A percentile compares a stretch with the other conserved stretches of the same genome.
Evolutionary conservation across 2,329 filamentous ascomycete genomes (phyloP).

Genomic region (Tolypocladium paradoxum): DNA sequence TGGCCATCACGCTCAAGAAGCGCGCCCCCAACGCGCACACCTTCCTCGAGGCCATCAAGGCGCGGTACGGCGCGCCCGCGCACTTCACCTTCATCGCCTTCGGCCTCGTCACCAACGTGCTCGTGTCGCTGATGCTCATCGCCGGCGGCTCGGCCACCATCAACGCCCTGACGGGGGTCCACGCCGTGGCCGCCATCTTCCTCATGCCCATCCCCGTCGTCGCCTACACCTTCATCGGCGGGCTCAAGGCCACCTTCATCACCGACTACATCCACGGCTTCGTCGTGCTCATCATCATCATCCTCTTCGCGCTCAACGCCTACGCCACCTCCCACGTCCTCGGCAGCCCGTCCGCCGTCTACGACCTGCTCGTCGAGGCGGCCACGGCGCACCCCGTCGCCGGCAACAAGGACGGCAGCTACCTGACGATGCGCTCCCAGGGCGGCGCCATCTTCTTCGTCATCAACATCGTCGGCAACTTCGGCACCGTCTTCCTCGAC

Average conservation of each 20-base stretch:
- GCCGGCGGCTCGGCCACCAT: conserved; percentile 62
- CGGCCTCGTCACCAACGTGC: conserved; percentile 72
- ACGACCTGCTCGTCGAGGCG: conserved; percentile 64
- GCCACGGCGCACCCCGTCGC: conserved; percentile 60
- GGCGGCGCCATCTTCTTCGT: conserved; percentile 85
- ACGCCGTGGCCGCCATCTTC: conserved; percentile 59
- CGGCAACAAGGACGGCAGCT: conserved; percentile 72
- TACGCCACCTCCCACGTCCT: conserved; percentile 65
- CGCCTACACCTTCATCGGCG: conserved; percentile 65
- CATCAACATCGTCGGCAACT: conserved; percentile 78
- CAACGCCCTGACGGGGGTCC: conserved; percentile 28
- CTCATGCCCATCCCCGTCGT: conserved; percentile 28
- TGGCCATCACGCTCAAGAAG: conserved; percentile 83
- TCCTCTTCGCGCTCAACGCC: conserved; percentile 72
- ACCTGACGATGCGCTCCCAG: conserved; percentile 64
- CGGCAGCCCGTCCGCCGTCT: conserved; percentile 67
- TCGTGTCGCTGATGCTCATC: conserved; percentile 82
- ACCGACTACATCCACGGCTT: conserved; percentile 83
- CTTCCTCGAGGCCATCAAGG: conserved; percentile 73
- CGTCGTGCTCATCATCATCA: conserved; percentile 74
- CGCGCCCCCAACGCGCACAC: conserved; percentile 79
- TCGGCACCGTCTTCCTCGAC: conserved; percentile 75
- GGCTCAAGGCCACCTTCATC: conserved; percentile 79
- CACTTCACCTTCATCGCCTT: conserved; percentile 77
- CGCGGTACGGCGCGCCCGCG: conserved; percentile 60